Base-by-base conservation (phyloP, 495 filamentous ascomycete species). In the Aspergillus diversus region DNA sequence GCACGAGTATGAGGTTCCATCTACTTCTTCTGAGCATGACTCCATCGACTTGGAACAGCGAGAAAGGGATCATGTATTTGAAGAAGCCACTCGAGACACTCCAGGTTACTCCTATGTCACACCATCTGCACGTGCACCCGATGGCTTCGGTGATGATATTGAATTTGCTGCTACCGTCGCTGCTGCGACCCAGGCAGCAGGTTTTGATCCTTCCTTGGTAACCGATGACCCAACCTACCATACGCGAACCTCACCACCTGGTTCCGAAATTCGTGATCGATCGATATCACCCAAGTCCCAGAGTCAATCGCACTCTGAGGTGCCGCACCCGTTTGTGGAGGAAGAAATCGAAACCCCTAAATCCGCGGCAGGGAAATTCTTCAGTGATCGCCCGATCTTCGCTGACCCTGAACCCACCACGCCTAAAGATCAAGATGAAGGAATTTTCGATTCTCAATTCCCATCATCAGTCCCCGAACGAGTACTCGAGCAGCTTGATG, bases 131-230 rank as follows among this genome's bases (percentile, higher is more conserved):
- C 27, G 27, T 7, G 17, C 64, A n/a, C 61, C 50, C 2, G 55
- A 55, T 7, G 65, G 62, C 2, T 66, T 70, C 51, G 72, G 79
- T 7, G 80, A 86, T 32, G 89, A 92, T 59, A 76, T 88, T 43
- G 87, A 85, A 37, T 92, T 92, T 53, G 84, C 87, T 16, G 89
- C 89, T 31, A 85, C 81, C 9, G 69, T 92, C n/a, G 89, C 89
- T 66, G 90, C 89, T 39, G 88, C 85, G 6, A 81, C 90, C 17
- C 71, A 87, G 71, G 84, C 84, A 5, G 81, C 85, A 55, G 89
- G 89, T 0, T 92, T 92, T 61, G 85, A 92, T 70, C 85, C 89
- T 21, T 83, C 89, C 32, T 84, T 91, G 60, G 84, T 92, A 13
- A 85, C 89, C 27, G 78, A 91, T 56, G 81, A 92, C 65, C 83